Evolutionary conservation across 164 flowering plant genomes (phyloP).

Genomic region (Sedum album): DNA sequence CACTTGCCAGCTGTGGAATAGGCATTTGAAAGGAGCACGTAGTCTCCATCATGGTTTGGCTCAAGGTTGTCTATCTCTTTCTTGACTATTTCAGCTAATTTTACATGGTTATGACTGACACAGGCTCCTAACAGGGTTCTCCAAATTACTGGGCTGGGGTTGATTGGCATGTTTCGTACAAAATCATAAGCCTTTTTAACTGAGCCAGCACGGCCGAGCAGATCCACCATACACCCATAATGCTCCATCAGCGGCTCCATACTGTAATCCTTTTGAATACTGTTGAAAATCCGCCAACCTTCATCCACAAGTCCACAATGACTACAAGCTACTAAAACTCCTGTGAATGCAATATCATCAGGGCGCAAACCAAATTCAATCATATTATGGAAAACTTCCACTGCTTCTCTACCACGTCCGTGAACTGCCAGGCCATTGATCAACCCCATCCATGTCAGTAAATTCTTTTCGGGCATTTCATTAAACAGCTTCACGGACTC

Average conservation of each 20-base stretch:
- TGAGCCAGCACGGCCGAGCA: constrained; percentile 41
- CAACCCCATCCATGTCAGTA: constrained; percentile 39
- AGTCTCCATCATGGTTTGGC: constrained; percentile 43
- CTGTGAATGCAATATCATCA: constrained; percentile 25
- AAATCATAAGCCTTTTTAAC: constrained; percentile 31
- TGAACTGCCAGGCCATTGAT: constrained; percentile 43
- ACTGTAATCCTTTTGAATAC: constrained; percentile 23
- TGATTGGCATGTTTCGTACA: constrained; percentile 27
- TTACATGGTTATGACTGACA: constrained; percentile 24
- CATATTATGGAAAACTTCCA: constrained; percentile 28
- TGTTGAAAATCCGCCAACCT: constrained; percentile 31
- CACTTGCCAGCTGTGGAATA: constrained; percentile 34
- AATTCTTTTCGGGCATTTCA: too few species aligned
- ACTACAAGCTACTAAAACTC: constrained; percentile 44
- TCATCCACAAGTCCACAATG: too few species aligned
- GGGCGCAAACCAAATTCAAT: constrained; percentile 24
- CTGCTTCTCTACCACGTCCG: constrained; percentile 30
- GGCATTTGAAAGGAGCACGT: constrained; percentile 43
- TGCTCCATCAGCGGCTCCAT: constrained; percentile 30
- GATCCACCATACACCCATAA: too few species aligned
- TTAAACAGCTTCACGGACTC: constrained; percentile 29
- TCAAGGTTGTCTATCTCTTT: constrained; percentile 25
- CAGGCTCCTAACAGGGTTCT: constrained; percentile 49
- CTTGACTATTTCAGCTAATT: constrained; percentile 30
- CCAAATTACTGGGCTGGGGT: constrained; percentile 36